Percentiles rank a stretch among this genome's conserved stretches.
phyloP scores from a whole-genome alignment of 345 rosid species.

The Pugionium cornutum region DNA sequence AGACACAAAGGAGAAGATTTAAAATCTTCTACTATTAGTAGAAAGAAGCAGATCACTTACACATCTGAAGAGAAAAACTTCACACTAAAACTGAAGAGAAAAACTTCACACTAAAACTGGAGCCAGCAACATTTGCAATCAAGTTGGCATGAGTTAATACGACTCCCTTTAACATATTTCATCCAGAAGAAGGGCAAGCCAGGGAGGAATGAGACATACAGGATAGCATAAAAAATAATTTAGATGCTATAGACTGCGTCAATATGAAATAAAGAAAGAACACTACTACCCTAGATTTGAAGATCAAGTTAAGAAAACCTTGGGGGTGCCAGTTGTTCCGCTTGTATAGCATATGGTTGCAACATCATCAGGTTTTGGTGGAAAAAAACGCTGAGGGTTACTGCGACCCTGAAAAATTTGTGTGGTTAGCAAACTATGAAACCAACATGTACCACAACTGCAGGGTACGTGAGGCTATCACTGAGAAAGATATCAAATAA shows the following conservation, averaged over 20 bases:
- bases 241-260: conserved; percentile 27
- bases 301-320: conserved; percentile 52
- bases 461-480: conserved; percentile 10
- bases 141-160: conserved; percentile 82
- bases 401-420: conserved; percentile 58
- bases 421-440: conserved; percentile 31
- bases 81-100: conserved; percentile 48
- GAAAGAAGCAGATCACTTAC: conserved; percentile 52
- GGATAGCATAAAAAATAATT: conserved; percentile 16
- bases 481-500: conserved; percentile 1
- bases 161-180: conserved; percentile 63
- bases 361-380: conserved; percentile 83
- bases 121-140: conserved; percentile 85
- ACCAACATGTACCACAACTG: conserved; percentile 23
- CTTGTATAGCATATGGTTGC: conserved; percentile 98
- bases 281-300: conserved; percentile 1
- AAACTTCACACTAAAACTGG: conserved; percentile 47
- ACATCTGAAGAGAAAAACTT: conserved; percentile 76
- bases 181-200: conserved; percentile 28
- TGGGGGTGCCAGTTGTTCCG: conserved; percentile 98
- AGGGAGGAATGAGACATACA: conserved; percentile 31
- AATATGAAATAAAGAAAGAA: conserved; percentile 5
- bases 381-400: conserved; percentile 61
- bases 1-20: conserved; percentile 2
- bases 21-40: not conserved